Conservation (phyloP, 2,329 filamentous ascomycete species). For the Beauveria rudraprayagi region DNA sequence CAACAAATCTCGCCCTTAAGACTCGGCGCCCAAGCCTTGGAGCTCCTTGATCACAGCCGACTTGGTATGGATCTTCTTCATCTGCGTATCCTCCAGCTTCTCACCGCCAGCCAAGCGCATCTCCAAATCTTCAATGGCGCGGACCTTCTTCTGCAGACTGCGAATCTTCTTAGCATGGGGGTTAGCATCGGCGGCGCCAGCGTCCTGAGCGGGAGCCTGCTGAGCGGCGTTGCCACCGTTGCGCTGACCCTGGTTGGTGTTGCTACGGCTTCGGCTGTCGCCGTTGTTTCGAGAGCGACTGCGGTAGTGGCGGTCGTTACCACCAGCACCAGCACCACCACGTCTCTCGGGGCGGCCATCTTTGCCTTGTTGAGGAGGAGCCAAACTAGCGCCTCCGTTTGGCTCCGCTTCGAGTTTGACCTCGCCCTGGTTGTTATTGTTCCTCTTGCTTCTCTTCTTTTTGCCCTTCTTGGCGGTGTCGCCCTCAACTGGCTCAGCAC, state of each 20-base stretch:
- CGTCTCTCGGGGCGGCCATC: slow-evolving; percentile 58
- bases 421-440: slow-evolving; percentile 41
- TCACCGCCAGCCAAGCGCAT: slow-evolving; percentile 92
- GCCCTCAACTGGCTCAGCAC: slow-evolving; percentile 56
- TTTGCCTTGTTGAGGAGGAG: slow-evolving; percentile 38
- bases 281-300: slow-evolving; percentile 48
- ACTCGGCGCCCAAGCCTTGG: slow-evolving; percentile 42
- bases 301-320: slow-evolving; percentile 39
- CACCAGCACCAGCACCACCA: slow-evolving; percentile 26
- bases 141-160: slow-evolving; percentile 90
- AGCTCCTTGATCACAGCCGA: slow-evolving; percentile 76
- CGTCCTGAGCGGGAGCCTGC: slow-evolving; percentile 20
- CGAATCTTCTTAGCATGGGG: slow-evolving; percentile 93
- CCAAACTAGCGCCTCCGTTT: slow-evolving; percentile 39
- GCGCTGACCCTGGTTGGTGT: slow-evolving; percentile 35
- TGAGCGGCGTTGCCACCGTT: slow-evolving; percentile 17
- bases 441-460: slow-evolving; percentile 91
- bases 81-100: slow-evolving; percentile 95
- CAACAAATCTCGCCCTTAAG: neutral
- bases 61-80: slow-evolving; percentile 97
- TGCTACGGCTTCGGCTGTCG: slow-evolving; percentile 40
- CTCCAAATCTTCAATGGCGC: slow-evolving; percentile 95
- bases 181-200: slow-evolving; percentile 47
- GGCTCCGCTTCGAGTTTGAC: slow-evolving; percentile 42
- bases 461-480: slow-evolving; percentile 87